These are phyloP conservation scores for Nakazawaea wickerhamii DNA, from an alignment of 805 yeast genomes.

Conservation along the genomic window DNA sequence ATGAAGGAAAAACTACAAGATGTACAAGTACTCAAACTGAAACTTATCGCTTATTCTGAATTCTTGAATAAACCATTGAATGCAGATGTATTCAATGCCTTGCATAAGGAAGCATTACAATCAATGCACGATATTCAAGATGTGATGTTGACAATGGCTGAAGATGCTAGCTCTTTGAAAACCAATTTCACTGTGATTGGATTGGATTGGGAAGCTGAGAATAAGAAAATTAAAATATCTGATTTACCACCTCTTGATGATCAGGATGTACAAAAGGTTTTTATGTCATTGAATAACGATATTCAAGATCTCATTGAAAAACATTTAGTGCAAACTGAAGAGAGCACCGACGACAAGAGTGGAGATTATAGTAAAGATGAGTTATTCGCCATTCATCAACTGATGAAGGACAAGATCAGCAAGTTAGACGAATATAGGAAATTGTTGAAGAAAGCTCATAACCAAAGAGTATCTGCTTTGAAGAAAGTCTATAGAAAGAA, in stretches of 20 bases:
- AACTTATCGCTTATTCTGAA: constrained; percentile 33
- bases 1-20: constrained; percentile 31
- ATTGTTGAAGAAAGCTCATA: constrained; percentile 22
- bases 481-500: constrained; percentile 11
- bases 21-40: constrained; percentile 22
- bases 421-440: constrained; percentile 16
- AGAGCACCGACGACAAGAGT: constrained; percentile 14
- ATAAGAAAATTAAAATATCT: constrained; percentile 33
- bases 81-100: constrained; percentile 34
- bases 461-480: constrained; percentile 23
- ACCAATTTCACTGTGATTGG: constrained; percentile 38
- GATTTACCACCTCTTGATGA: constrained; percentile 23
- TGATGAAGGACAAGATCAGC: constrained; percentile 16
- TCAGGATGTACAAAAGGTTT: constrained; percentile 22
- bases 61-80: constrained; percentile 45
- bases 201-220: constrained; percentile 49
- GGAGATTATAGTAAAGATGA: constrained; percentile 18
- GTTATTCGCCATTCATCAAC: constrained; percentile 22
- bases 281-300: constrained; percentile 22
- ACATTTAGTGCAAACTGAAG: constrained; percentile 20
- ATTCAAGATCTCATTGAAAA: constrained; percentile 24
- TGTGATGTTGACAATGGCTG: constrained; percentile 37
- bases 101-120: constrained; percentile 38
- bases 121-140: constrained; percentile 39
- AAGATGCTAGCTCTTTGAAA: constrained; percentile 37